These are phyloP conservation scores for Aureobasidium sp. DNA, from an alignment of 2,329 filamentous ascomycete genomes.

Conservation along the genomic window DNA sequence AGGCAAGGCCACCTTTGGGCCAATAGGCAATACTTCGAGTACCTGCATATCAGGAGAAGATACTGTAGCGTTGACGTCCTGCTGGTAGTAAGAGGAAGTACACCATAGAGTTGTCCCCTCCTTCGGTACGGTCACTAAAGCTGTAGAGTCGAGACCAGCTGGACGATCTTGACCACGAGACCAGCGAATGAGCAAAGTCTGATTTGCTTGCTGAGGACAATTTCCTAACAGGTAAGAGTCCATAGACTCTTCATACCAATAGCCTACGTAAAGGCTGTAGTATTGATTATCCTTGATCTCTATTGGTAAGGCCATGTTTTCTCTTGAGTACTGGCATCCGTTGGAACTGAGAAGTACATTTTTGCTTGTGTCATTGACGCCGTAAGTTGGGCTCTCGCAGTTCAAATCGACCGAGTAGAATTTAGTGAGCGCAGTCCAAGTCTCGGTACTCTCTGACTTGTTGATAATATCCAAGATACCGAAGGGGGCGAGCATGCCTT, in stretches of 20 bases:
- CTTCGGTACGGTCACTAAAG: too few relatives aligned
- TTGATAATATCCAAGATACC: slow-evolving; percentile 15
- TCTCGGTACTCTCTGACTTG: slow-evolving; percentile 13
- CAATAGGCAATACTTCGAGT: slow-evolving; percentile 17
- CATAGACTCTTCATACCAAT: slow-evolving; percentile 12
- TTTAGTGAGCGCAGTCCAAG: slow-evolving; percentile 25
- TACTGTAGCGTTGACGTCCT: slow-evolving; percentile 39
- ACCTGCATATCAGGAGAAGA: slow-evolving; percentile 22
- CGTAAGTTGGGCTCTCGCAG: not conserved
- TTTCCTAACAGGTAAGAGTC: not conserved
- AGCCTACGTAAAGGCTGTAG: not conserved
- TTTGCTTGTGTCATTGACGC: too few relatives aligned
- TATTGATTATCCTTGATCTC: not conserved
- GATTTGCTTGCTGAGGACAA: slow-evolving; percentile 4
- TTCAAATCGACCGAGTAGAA: slow-evolving; percentile 30
- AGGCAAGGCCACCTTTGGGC: slow-evolving; percentile 23
- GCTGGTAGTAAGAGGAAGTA: slow-evolving; percentile 24
- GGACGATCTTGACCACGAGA: too few relatives aligned
- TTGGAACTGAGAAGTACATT: not conserved
- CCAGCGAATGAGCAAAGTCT: slow-evolving; percentile 15
- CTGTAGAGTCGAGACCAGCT: too few relatives aligned
- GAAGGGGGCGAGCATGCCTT: slow-evolving; percentile 43
- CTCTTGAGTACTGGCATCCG: not conserved
- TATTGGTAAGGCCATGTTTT: not conserved
- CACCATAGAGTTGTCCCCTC: slow-evolving; percentile 30